Conservation (phyloP, 305 asterid species). For the Lippia alba region DNA sequence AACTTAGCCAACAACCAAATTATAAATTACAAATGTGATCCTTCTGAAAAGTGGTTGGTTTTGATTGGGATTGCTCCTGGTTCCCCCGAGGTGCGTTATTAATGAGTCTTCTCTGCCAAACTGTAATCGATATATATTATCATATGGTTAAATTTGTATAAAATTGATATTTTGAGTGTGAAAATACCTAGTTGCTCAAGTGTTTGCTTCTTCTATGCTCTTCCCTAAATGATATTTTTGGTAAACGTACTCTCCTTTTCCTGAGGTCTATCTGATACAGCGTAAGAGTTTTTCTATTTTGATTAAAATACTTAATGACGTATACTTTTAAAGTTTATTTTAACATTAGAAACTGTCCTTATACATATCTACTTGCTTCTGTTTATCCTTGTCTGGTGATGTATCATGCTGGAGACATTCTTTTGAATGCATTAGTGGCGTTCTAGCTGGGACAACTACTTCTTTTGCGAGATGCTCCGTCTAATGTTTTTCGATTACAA, state of each 20-base stretch:
- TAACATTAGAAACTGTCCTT: conserved; percentile 7
- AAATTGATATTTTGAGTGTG: neutral
- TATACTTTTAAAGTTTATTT: neutral
- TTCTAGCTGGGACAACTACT: conserved; percentile 17
- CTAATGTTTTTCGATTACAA: conserved; percentile 18
- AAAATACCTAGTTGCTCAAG: neutral
- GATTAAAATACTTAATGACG: neutral
- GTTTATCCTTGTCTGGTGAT: conserved; percentile 6
- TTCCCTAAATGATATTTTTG: neutral
- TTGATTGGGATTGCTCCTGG: conserved; percentile 99
- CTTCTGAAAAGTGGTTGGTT: conserved; percentile 99
- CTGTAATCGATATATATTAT: conserved; percentile 18
- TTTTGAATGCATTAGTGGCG: conserved; percentile 8
- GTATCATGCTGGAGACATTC: conserved; percentile 18
- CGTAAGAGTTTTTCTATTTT: neutral
- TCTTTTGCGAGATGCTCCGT: neutral
- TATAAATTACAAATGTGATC: conserved; percentile 92
- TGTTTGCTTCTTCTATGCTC: conserved; percentile 6
- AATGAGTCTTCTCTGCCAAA: conserved; percentile 5
- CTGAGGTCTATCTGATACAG: conserved; percentile 11
- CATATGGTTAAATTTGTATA: neutral
- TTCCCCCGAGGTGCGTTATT: conserved; percentile 79
- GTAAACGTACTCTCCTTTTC: neutral
- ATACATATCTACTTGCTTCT: neutral
- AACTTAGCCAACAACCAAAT: conserved; percentile 90